Percentiles rank a stretch among this genome's conserved stretches.
Conservation (phyloP, 1,284 basidiomycete species). For the Abortiporus biennis region DNA sequence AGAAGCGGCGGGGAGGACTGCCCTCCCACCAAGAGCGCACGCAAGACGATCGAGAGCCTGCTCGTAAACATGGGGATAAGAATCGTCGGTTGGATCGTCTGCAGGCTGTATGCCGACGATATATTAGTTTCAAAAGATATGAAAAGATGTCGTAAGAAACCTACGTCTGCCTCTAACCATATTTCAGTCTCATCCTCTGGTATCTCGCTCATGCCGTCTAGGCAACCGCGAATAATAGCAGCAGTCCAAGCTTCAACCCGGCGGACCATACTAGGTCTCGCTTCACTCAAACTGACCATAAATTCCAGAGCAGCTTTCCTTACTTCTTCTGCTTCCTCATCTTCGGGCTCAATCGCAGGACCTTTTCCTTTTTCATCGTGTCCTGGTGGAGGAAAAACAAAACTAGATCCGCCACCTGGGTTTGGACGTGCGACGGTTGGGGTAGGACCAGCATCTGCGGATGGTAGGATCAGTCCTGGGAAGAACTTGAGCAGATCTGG, state of each 20-base stretch:
- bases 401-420: slow-evolving; percentile 35
- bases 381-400: slow-evolving; percentile 47
- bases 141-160: slow-evolving; percentile 15
- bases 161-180: slow-evolving; percentile 73
- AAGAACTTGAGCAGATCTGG: slow-evolving; percentile 58
- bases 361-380: slow-evolving; percentile 19
- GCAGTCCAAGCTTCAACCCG: slow-evolving; percentile 61
- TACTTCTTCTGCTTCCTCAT: slow-evolving; percentile 52
- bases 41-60: slow-evolving; percentile 74
- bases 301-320: slow-evolving; percentile 66
- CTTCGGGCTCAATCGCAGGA: slow-evolving; percentile 24
- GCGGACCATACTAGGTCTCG: slow-evolving; percentile 60
- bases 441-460: slow-evolving; percentile 64
- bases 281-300: slow-evolving; percentile 71
- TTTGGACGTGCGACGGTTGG: slow-evolving; percentile 67
- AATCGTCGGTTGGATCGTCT: slow-evolving; percentile 66
- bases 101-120: slow-evolving; percentile 42
- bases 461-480: slow-evolving; percentile 55
- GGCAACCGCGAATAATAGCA: slow-evolving; percentile 61
- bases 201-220: slow-evolving; percentile 78
- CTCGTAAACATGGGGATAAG: slow-evolving; percentile 70
- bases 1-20: slow-evolving; percentile 70
- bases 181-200: slow-evolving; percentile 50
- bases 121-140: background rate
- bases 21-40: slow-evolving; percentile 66